A percentile compares a stretch with the other conserved stretches of the same genome.
phyloP scores from a whole-genome alignment of 306 rosid species.

The Styphnolobium japonicum region DNA sequence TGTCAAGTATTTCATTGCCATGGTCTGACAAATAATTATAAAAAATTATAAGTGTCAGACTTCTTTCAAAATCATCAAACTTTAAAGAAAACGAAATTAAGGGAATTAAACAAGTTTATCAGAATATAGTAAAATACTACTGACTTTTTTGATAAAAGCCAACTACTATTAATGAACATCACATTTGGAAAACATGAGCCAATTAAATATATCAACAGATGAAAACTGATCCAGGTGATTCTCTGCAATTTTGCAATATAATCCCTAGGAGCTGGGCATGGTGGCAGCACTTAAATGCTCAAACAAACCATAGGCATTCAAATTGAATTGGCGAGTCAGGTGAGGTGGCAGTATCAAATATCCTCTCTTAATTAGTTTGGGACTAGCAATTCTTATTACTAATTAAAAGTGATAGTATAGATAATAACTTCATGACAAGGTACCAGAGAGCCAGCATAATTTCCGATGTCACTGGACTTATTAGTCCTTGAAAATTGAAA shows the following conservation, averaged over 20 bases:
- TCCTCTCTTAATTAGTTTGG: not conserved
- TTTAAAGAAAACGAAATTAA: not conserved
- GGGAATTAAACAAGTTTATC: not conserved
- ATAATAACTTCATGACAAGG: not conserved
- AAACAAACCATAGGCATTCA: not conserved
- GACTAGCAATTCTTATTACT: not conserved
- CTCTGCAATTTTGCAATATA: conserved; percentile 1
- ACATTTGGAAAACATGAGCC: not conserved
- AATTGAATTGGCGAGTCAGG: not conserved
- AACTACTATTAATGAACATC: not conserved
- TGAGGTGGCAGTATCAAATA: not conserved
- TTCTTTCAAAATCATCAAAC: conserved; percentile 1
- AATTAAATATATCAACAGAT: not conserved
- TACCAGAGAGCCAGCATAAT: not conserved
- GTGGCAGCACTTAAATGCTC: not conserved
- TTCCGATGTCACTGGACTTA: not conserved
- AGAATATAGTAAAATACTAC: not conserved
- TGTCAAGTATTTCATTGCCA: conserved; percentile 74
- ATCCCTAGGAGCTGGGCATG: not conserved
- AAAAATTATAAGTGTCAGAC: conserved; percentile 13
- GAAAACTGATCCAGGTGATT: not conserved
- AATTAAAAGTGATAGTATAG: not conserved
- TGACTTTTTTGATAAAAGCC: too few relatives aligned
- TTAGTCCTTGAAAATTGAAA: not conserved
- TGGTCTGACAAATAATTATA: conserved; percentile 55